Conservation (phyloP, 495 filamentous ascomycete genomes). For the Glarea lozoyensis region DNA sequence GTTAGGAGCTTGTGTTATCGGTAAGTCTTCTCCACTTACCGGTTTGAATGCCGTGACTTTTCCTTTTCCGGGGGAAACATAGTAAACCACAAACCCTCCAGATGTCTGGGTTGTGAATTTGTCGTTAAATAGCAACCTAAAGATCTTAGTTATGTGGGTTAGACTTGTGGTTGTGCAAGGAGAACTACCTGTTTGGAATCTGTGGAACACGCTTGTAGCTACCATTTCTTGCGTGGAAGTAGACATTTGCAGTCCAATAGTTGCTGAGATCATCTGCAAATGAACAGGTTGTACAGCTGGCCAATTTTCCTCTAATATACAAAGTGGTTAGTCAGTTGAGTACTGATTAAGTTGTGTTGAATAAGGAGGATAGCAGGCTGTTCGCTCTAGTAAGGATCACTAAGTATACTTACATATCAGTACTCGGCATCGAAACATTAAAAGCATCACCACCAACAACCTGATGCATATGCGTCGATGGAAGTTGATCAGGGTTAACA, state of each 20-base stretch:
- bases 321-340: no score
- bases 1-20: no score
- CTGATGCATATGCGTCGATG: constrained; percentile 45
- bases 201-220: constrained; percentile 54
- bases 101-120: constrained; percentile 36
- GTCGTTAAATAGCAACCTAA: constrained; percentile 34
- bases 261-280: constrained; percentile 54
- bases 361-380: no score
- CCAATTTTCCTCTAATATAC: constrained; percentile 32
- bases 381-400: no score
- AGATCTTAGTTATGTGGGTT: background rate
- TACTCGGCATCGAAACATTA: constrained; percentile 45
- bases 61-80: constrained; percentile 41
- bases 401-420: no score
- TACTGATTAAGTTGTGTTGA: no score
- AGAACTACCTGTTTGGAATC: background rate
- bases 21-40: constrained; percentile 18
- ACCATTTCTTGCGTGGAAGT: constrained; percentile 51
- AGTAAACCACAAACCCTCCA: constrained; percentile 45
- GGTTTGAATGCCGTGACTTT: constrained; percentile 45
- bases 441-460: constrained; percentile 60
- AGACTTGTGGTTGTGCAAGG: background rate
- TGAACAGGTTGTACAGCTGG: constrained; percentile 52
- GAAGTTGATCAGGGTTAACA: constrained; percentile 35
- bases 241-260: constrained; percentile 63